phyloP scores from a whole-genome alignment of 139 green algal genomes.

The Picochlorum sp. region DNA sequence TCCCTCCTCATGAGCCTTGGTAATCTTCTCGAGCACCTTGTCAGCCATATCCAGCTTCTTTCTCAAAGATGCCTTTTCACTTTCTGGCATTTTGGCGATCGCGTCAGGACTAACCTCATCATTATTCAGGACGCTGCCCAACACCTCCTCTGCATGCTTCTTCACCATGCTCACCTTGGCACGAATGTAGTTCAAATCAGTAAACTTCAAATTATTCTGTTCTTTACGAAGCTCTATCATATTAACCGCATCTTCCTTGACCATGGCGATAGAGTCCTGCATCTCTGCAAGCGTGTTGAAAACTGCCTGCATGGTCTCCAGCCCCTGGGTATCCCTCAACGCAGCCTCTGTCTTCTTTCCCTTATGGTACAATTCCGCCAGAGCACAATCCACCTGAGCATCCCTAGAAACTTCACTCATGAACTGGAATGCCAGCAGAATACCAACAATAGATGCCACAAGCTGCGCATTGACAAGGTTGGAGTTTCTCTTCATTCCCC shows the following conservation, averaged over 20 bases:
- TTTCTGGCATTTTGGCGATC: slow-evolving; percentile 24
- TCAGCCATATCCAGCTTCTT: slow-evolving; percentile 27
- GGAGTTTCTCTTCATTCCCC: slow-evolving; percentile 7
- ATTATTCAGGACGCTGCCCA: slow-evolving; percentile 35
- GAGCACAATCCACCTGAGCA: slow-evolving; percentile 38
- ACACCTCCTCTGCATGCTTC: slow-evolving; percentile 29
- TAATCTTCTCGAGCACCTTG: slow-evolving; percentile 19
- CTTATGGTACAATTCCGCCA: slow-evolving; percentile 41
- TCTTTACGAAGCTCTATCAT: slow-evolving; percentile 25
- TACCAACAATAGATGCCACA: slow-evolving; percentile 28
- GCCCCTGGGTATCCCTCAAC: slow-evolving; percentile 5
- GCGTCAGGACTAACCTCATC: slow-evolving; percentile 24
- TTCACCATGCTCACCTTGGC: slow-evolving; percentile 26
- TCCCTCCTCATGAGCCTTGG: slow-evolving; percentile 11
- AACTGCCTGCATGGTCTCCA: slow-evolving; percentile 35
- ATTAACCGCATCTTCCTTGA: slow-evolving; percentile 28
- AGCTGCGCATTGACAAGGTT: slow-evolving; percentile 26
- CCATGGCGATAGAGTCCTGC: slow-evolving; percentile 36
- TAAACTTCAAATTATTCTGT: slow-evolving; percentile 26
- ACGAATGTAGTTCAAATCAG: slow-evolving; percentile 33
- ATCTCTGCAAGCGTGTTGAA: slow-evolving; percentile 40
- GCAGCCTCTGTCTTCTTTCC: slow-evolving; percentile 12
- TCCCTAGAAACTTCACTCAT: slow-evolving; percentile 24
- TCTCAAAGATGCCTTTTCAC: slow-evolving; percentile 25
- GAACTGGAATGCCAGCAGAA: slow-evolving; percentile 34